Base-by-base conservation (phyloP, 2,329 filamentous ascomycete genomes). In the Epichloe elymi region DNA sequence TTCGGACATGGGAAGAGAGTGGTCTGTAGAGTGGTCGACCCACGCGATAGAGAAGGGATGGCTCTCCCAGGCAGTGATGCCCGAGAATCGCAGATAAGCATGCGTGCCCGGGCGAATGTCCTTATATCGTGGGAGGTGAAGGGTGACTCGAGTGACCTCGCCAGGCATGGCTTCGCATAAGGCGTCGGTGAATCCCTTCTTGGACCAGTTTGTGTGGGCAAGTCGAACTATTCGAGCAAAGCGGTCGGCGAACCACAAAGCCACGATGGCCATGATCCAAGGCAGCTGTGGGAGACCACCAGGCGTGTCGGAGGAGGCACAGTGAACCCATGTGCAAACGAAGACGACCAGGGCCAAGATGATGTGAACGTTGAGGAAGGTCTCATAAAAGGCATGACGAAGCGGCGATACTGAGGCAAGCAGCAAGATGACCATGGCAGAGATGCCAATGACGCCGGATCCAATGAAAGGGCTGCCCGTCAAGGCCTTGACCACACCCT, bases 371-470 rank as follows among this genome's bases (percentile, higher is more conserved):
- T 86, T 88, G 59, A 97, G 77, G 70, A 98, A 98, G 1, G 88
- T 94, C 70, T 98, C 93, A 71, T 98, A 98, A 65, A 95, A 96
- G 39, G 90, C 89, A 67, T 96, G 91, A 54, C 93, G 83, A 48
- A 98, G 63, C 0, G 89, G 85, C 2, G 88, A 91, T 50, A 86
- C 71, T 10, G 88, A 84, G 30, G 84, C 72, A 48, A 95, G 61
- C 50, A 86, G 62, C 44, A 97, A 73, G 43, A 86, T 63, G 40
- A 79, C 59, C 63, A 95, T 78, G 38, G 78, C 75, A 46, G 78
- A 64, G 2, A 72, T 76, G 44, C 76, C 83, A 26, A 83, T 70
- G 60, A 80, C 75, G 42, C 84, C 85, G 38, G 80, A 84, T 33
- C 68, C 67, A 53, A 88, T 81, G 61, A 89, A 91, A 12, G 72